Conservation (phyloP, 805 yeast species). For the Komagataella populi region DNA sequence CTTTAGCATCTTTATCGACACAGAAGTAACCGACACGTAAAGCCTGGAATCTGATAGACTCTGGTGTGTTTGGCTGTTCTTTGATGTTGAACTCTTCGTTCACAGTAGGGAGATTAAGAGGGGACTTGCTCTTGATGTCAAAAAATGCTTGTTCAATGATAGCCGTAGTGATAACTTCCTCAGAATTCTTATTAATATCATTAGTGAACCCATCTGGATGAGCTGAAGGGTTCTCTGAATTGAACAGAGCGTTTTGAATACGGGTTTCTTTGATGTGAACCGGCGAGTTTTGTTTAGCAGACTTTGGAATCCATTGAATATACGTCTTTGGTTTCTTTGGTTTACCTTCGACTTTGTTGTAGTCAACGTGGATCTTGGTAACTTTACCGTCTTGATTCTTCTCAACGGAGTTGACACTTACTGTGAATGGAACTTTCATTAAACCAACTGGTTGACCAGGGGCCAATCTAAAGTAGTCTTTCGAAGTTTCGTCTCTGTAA, state of each 20-base stretch:
- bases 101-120: slow-evolving; percentile 54
- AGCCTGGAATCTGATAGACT: slow-evolving; percentile 95
- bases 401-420: slow-evolving; percentile 57
- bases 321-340: slow-evolving; percentile 83
- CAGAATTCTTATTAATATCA: slow-evolving; percentile 74
- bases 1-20: slow-evolving; percentile 61
- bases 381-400: slow-evolving; percentile 51
- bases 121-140: slow-evolving; percentile 56
- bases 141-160: slow-evolving; percentile 67
- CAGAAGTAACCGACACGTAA: slow-evolving; percentile 94
- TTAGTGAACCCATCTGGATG: slow-evolving; percentile 81
- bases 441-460: slow-evolving; percentile 93
- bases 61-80: slow-evolving; percentile 53
- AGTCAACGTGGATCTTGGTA: slow-evolving; percentile 60
- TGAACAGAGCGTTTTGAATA: slow-evolving; percentile 77
- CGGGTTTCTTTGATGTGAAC: slow-evolving; percentile 63
- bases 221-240: slow-evolving; percentile 80
- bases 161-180: slow-evolving; percentile 49
- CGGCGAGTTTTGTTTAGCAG: slow-evolving; percentile 47
- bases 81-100: slow-evolving; percentile 55
- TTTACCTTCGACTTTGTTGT: slow-evolving; percentile 46
- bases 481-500: slow-evolving; percentile 51
- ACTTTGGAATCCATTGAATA: slow-evolving; percentile 91
- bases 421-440: slow-evolving; percentile 77
- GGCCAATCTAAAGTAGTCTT: slow-evolving; percentile 84